Evolutionary conservation across 108 stramenopile genomes (phyloP).

Genomic region (Hondaea fermentalgiana): DNA sequence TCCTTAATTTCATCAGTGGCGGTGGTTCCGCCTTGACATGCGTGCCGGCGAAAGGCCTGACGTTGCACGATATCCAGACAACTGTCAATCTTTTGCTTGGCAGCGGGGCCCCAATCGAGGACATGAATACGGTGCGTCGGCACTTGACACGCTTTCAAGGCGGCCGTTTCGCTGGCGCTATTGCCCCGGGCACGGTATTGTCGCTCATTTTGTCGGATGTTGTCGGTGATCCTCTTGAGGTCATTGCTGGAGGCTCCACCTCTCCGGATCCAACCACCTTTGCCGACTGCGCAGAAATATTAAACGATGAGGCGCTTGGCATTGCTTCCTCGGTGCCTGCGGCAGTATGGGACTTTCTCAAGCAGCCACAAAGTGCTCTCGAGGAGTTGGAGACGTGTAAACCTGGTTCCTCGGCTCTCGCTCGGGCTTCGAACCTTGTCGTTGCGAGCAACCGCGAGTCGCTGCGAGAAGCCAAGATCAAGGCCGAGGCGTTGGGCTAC

Average conservation of each 20-base stretch:
- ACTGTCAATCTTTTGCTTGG: not conserved
- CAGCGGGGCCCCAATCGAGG: slow-evolving; percentile 19
- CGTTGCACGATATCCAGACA: not conserved
- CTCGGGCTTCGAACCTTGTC: not conserved
- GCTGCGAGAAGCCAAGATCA: not conserved
- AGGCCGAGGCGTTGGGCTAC: not conserved
- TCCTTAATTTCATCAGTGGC: not conserved
- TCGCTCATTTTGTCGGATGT: slow-evolving; percentile 20
- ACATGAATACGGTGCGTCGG: slow-evolving; percentile 17
- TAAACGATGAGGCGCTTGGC: not conserved
- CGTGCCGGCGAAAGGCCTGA: not conserved
- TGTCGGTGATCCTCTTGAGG: not conserved
- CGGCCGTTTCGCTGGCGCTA: not conserved
- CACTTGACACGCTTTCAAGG: slow-evolving; percentile 4
- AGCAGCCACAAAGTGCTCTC: not conserved
- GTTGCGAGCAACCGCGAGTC: slow-evolving; percentile 19
- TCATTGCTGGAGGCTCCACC: slow-evolving; percentile 19
- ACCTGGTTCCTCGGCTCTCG: not conserved
- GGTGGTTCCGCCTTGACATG: not conserved
- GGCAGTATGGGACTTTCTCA: not conserved
- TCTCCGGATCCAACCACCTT: not conserved
- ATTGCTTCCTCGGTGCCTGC: not conserved
- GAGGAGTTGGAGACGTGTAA: not conserved
- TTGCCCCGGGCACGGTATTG: not conserved
- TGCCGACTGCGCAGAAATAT: not conserved